These are phyloP conservation scores for Melanopsichium pennsylvanicum DNA, from an alignment of 1,284 basidiomycete species.

Conservation along the genomic window DNA sequence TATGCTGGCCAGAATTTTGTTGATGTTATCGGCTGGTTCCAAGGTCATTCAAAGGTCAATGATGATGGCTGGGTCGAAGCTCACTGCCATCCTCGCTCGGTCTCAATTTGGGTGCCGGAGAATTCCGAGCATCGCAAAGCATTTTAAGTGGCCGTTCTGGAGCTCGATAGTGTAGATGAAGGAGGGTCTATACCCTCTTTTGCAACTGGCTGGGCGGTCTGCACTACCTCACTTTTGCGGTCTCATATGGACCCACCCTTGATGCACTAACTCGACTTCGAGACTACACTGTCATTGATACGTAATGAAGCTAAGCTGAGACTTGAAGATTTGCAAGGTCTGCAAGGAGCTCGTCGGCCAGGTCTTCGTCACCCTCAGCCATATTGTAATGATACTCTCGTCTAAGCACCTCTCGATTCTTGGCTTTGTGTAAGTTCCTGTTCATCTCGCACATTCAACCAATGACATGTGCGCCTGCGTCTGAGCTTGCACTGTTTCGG, in stretches of 20 bases:
- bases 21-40: slow-evolving; percentile 53
- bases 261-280: slow-evolving; percentile 2
- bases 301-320: background rate
- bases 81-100: slow-evolving; percentile 36
- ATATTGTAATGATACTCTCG: slow-evolving; percentile 5
- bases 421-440: slow-evolving; percentile 1
- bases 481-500: background rate
- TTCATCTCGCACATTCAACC: slow-evolving; percentile 1
- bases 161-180: no score
- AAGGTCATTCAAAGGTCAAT: slow-evolving; percentile 43
- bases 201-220: background rate
- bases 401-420: background rate
- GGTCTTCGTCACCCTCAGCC: slow-evolving; percentile 2
- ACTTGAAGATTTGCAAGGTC: background rate
- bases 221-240: no score
- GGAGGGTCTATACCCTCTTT: slow-evolving; percentile 4
- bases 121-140: slow-evolving; percentile 38
- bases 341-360: background rate
- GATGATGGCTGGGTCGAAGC: slow-evolving; percentile 55
- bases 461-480: background rate
- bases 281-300: background rate
- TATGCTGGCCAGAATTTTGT: slow-evolving; percentile 47
- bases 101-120: slow-evolving; percentile 48
- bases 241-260: no score
- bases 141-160: no score